Conservation (phyloP, 805 yeast species). For the Candida caryicola region DNA sequence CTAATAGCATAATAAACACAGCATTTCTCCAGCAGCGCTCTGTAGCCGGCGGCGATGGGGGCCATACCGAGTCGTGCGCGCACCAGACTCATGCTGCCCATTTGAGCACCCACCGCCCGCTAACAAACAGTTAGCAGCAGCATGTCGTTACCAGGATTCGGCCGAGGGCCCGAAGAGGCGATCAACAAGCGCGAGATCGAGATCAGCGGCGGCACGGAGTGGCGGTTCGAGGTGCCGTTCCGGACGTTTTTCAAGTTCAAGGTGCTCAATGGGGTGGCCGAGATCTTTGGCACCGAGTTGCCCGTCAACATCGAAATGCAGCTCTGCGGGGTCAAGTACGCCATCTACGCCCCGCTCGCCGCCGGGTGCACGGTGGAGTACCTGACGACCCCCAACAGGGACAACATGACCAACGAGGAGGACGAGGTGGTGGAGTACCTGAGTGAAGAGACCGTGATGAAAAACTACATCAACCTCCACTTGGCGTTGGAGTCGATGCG, state of each 20-base stretch:
- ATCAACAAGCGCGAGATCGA: slow-evolving; percentile 16
- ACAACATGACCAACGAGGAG: slow-evolving; percentile 31
- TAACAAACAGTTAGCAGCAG: background rate
- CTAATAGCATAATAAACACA: background rate
- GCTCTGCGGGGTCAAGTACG: slow-evolving; percentile 37
- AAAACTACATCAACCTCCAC: slow-evolving; percentile 64
- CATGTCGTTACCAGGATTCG: slow-evolving; percentile 21
- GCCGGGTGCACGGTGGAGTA: slow-evolving; percentile 65
- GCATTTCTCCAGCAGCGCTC: too few relatives aligned
- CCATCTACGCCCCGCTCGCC: slow-evolving; percentile 43
- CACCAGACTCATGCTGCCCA: too few relatives aligned
- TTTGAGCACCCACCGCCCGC: too few relatives aligned
- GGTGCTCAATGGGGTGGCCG: slow-evolving; percentile 70
- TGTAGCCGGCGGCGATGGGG: too few relatives aligned
- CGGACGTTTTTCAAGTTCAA: slow-evolving; percentile 49
- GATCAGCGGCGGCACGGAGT: slow-evolving; percentile 52
- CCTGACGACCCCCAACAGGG: slow-evolving; percentile 23
- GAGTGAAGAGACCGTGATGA: slow-evolving; percentile 69
- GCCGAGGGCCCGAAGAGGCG: slow-evolving; percentile 8
- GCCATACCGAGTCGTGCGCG: too few relatives aligned
- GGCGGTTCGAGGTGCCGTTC: slow-evolving; percentile 71
- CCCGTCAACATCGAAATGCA: slow-evolving; percentile 58
- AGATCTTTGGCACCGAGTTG: slow-evolving; percentile 90
- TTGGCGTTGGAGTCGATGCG: slow-evolving; percentile 64
- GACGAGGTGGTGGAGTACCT: slow-evolving; percentile 54